Evolutionary conservation across 768 basidiomycete species (phyloP), one percentile per base, ranked within the genome.

Genomic region (Psilocybe cyanescens): DNA sequence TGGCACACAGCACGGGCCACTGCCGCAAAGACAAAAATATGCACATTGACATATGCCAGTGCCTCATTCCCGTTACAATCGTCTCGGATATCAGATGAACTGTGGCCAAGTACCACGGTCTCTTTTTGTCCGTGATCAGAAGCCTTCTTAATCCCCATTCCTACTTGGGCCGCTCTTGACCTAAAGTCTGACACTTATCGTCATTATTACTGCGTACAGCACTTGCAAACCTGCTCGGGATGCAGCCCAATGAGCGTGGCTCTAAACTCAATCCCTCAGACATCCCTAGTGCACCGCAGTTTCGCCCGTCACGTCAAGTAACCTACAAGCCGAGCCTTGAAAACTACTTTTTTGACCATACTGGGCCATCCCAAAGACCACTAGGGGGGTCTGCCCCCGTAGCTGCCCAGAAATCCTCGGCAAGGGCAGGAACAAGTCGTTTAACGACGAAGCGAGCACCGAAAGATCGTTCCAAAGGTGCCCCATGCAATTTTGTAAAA

Each of bases 11-110:
- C 28, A 17, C 31, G 51, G 16, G 45, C 35, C 29, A 55, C 33
- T 29, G 46, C 44, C 37, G 54, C 46, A 31, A 44, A 28, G 52
- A 55, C 60, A 59, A 60, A 57, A 63, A 63, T 66, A 61, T 46
- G 53, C 41, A 53, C 28, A 19, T 47, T 62, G 61, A 48, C 61
- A 48, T 63, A 63, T 66, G 57, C 31, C 60, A 64, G 51, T 61
- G 60, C 48, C 57, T 64, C 58, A 61, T 57, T 48, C 63, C 57
- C 57, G 57, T 53, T 61, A 61, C 60, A 63, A 57, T 67, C 62
- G 62, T 51, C 55, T 44, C 41, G 41, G 53, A 61, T 52, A 62
- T 57, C 61, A 62, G 55, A 57, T 57, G 49, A 52, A n/a, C 60
- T 31, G 56, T 58, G 57, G 35, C 35, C 46, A 46, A 53, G 57